Base-by-base conservation (phyloP, 768 basidiomycete species). In the Calocera cornea region DNA sequence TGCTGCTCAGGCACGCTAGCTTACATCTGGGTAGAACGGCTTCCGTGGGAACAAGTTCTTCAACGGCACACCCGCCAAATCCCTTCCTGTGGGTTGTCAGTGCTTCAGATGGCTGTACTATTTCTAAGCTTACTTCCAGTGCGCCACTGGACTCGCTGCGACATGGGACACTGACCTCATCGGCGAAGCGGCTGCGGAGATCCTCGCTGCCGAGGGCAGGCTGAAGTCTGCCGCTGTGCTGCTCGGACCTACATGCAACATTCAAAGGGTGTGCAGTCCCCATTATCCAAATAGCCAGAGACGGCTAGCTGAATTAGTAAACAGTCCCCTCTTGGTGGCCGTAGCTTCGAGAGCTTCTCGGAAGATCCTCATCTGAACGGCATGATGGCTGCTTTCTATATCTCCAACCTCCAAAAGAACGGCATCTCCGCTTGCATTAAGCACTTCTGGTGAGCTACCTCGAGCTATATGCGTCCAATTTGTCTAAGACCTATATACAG, bases 181-280 rank as follows among this genome's bases (percentile, higher is more conserved):
- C 27, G 78, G 86, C 66, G 76, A 83, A 71, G 82, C 86, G 16
- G 89, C 86, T 1, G 73, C 79, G 47, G 84, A 84, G 72, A 79
- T 91, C 17, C 80, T 91, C 24, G 89, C 88, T 1, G 75, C 79
- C 16, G 90, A 91, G 74, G 86, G 87, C 2, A 90, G 87, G 76
- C 78, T 88, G 54, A 80, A 84, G 50, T 82, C 86, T 1, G 86
- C 87, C 11, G 85, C 87, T 16, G 75, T 89, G 1, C 78, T 90
- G 33, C 82, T 92, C 17, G 91, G 86, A 0, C 91, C 90, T 0
- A 92, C 90, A 0, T 88, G 87, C 74, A 92, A 93, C 73, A 90
- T 90, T 63, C 90, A 91, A 75, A 83, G 91, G 38, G 88, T 60
- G 27, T 27, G 54, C 22, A 16, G n/a, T n/a, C n/a, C n/a, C 49